phyloP scores from a whole-genome alignment of 495 filamentous ascomycete species.

The Xylaria intraflava region DNA sequence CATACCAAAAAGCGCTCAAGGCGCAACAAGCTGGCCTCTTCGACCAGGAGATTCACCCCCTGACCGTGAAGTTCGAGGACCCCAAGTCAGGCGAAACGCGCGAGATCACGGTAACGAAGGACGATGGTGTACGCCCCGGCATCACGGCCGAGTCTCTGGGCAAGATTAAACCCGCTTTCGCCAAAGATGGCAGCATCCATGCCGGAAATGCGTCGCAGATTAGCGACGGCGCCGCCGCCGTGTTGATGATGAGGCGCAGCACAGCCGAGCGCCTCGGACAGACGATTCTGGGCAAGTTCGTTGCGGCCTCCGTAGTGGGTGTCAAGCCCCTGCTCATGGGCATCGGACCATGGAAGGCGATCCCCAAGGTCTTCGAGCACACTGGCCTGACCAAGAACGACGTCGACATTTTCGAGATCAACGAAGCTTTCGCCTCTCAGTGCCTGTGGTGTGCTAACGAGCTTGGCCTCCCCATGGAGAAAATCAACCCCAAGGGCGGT shows the following conservation, averaged over 20 bases:
- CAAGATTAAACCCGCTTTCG: slow-evolving; percentile 89
- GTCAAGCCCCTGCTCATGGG: slow-evolving; percentile 94
- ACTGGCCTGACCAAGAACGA: slow-evolving; percentile 77
- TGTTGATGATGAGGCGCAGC: slow-evolving; percentile 90
- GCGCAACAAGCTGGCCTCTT: slow-evolving; percentile 88
- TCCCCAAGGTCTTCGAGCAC: slow-evolving; percentile 83
- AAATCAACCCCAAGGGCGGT: slow-evolving; percentile 96
- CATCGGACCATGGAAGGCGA: slow-evolving; percentile 90
- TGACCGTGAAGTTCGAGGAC: slow-evolving; percentile 78
- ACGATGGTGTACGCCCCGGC: slow-evolving; percentile 81
- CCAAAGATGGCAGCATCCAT: slow-evolving; percentile 88
- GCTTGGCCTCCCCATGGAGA: slow-evolving; percentile 68
- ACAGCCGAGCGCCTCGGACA: slow-evolving; percentile 85
- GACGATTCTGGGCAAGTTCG: slow-evolving; percentile 80
- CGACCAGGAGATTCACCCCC: slow-evolving; percentile 82
- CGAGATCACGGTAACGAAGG: slow-evolving; percentile 72
- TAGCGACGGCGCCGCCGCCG: slow-evolving; percentile 90
- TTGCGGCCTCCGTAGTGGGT: slow-evolving; percentile 75
- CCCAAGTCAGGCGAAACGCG: slow-evolving; percentile 85
- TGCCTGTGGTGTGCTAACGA: slow-evolving; percentile 90
- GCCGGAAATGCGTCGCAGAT: slow-evolving; percentile 95
- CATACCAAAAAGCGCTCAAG: slow-evolving; percentile 80
- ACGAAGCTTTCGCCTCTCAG: slow-evolving; percentile 96
- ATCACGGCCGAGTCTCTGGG: slow-evolving; percentile 78
- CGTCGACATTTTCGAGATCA: slow-evolving; percentile 97